Evolutionary conservation across 148 eudicot species (phyloP), one percentile per base, ranked within the genome.

Genomic region (Rheum nobile): DNA sequence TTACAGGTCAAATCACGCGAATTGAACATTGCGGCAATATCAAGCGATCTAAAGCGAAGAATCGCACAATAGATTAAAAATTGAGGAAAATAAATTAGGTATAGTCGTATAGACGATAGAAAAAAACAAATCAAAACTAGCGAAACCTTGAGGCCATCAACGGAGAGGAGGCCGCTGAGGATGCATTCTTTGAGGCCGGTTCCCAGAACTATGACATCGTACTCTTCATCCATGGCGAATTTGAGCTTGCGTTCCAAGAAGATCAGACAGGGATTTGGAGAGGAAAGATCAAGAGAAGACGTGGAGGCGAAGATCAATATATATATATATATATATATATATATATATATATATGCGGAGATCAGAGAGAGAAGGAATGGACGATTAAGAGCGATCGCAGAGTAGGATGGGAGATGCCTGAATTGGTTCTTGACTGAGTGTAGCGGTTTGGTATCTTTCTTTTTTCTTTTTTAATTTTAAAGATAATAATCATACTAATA

Each of bases 161-260:
- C 89, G 26, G 89, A 86, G 78, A 86, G 87, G 34, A 86, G 85
- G 74, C 89, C 89, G 68, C 87, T 84, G 80, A 86, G 87, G 65
- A 84, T 86, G 77, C 89, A 86, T 80, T 86, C 89, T 57, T 86
- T 86, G 77, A 86, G 89, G 26, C 89, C 89, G 11, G 89, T 86
- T 3, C 89, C 89, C 2, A 86, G 74, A 31, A 86, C 89, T 57
- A 86, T 80, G 44, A 86, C 87, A 42, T 86, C 89, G 57, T 86
- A 86, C 54, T 86, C 87, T 79, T 84, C 87, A 84, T 84, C 87
- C 87, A 84, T 84, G 75, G 77, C 72, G 43, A 47, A 65, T 24
- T 54, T 29, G 44, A 71, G 34, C n/a, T 16, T 22, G 34, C 47
- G 34, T 43, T 10, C 41, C 44, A 24, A 54, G 34, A 8, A 67